Percentiles rank a stretch among this genome's conserved stretches.
Evolutionary conservation across 352 stramenopile species (phyloP).

Genomic region (Peronospora tabacina): DNA sequence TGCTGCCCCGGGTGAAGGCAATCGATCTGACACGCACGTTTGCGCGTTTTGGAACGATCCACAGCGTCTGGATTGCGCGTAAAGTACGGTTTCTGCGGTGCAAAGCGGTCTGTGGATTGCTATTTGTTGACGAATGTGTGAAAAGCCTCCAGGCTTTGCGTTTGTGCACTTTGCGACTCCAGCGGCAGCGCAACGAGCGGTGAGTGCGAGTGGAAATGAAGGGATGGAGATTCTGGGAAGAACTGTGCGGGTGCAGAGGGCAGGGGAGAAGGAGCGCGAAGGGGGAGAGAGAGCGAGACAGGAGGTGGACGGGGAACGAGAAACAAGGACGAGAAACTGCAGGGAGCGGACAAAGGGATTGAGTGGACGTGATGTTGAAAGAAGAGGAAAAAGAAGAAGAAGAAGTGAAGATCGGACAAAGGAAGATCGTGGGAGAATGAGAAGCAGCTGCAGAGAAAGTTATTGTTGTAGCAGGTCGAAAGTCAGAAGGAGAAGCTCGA

Average conservation of each 20-base stretch:
- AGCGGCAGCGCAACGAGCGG: slow-evolving; percentile 39
- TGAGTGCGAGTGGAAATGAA: slow-evolving; percentile 35
- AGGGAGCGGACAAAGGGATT: background rate
- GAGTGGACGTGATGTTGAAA: background rate
- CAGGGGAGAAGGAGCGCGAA: slow-evolving; percentile 28
- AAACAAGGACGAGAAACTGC: background rate
- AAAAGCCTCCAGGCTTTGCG: slow-evolving; percentile 74
- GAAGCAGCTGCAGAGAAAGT: slow-evolving; percentile 3
- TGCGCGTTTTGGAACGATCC: slow-evolving; percentile 55
- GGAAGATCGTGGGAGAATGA: slow-evolving; percentile 4
- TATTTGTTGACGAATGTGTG: slow-evolving; percentile 14
- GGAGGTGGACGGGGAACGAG: background rate
- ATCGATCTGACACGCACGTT: slow-evolving; percentile 56
- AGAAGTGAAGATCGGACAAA: slow-evolving; percentile 1
- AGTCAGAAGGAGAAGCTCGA: slow-evolving; percentile 9
- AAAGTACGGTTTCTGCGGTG: slow-evolving; percentile 31
- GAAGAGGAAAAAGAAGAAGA: slow-evolving; percentile 7
- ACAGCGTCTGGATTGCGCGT: slow-evolving; percentile 66
- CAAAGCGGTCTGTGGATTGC: background rate
- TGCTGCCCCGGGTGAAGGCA: slow-evolving; percentile 62
- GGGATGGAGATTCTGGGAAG: slow-evolving; percentile 62
- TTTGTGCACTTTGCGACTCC: slow-evolving; percentile 57
- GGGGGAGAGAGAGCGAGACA: background rate
- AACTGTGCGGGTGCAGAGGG: slow-evolving; percentile 64
- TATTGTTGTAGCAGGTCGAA: slow-evolving; percentile 7